Conservation (phyloP, 352 stramenopile genomes). For the Pythium myriotylum region DNA sequence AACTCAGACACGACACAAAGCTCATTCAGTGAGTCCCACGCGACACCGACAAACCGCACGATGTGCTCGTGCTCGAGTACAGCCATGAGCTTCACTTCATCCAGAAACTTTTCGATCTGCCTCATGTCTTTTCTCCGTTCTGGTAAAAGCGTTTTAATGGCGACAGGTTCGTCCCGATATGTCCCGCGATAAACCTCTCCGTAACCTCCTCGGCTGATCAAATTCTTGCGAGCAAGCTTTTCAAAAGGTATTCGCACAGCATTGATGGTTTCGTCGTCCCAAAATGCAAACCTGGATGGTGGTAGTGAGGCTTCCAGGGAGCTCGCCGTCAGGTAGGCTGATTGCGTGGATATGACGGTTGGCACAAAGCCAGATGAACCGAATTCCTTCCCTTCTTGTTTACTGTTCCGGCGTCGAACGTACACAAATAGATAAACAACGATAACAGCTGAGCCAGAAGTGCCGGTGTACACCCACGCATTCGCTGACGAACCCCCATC, state of each 20-base stretch:
- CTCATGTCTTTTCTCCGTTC: constrained; percentile 44
- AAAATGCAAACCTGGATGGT: too few species aligned
- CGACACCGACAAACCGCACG: too few species aligned
- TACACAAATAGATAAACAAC: too few species aligned
- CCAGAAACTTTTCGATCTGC: constrained; percentile 49
- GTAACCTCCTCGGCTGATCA: constrained; percentile 46
- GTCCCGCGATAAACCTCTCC: constrained; percentile 44
- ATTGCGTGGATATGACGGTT: neutral
- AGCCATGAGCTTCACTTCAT: too few species aligned
- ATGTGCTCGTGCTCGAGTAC: too few species aligned
- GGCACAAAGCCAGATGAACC: too few species aligned
- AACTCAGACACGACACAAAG: constrained; percentile 29
- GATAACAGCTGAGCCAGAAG: too few species aligned
- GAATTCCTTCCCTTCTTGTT: too few species aligned
- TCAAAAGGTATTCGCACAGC: constrained; percentile 43
- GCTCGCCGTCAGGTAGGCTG: neutral
- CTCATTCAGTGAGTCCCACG: constrained; percentile 39
- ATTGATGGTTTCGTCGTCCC: constrained; percentile 16
- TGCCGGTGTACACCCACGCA: too few species aligned
- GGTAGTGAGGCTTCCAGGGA: too few species aligned
- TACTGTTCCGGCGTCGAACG: too few species aligned
- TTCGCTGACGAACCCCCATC: too few species aligned
- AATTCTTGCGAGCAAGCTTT: constrained; percentile 36
- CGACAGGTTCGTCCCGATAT: constrained; percentile 46
- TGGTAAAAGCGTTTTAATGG: constrained; percentile 55